phyloP scores from a whole-genome alignment of 495 filamentous ascomycete species.

The Tricharina praecox region DNA sequence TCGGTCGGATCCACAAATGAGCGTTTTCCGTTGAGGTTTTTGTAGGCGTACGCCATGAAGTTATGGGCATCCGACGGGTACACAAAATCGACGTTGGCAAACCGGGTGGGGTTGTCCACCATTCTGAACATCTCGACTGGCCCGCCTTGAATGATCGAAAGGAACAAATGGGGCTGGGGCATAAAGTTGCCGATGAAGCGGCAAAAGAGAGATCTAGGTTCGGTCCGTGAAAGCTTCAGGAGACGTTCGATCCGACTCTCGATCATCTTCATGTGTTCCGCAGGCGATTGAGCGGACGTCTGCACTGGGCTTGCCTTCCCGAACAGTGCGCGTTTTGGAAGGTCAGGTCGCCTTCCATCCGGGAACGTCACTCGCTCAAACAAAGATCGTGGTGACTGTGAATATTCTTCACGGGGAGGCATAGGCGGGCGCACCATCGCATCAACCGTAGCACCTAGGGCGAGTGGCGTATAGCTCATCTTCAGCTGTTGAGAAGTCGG shows the following conservation, averaged over 20 bases:
- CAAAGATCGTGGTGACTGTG: not conserved
- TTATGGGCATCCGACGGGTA: not conserved
- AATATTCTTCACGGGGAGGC: not conserved
- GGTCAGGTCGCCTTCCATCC: not conserved
- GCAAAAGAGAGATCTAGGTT: not conserved
- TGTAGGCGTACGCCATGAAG: not conserved
- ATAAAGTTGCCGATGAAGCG: not conserved
- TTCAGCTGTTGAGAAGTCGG: not conserved
- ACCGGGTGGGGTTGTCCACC: not conserved
- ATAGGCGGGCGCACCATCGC: not conserved
- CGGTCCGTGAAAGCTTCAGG: not conserved
- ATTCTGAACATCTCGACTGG: not conserved
- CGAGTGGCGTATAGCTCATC: not conserved
- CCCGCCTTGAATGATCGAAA: not conserved
- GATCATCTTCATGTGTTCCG: not conserved
- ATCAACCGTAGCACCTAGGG: not conserved
- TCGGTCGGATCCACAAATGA: not conserved
- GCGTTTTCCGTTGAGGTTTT: not conserved
- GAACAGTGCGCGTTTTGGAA: not conserved
- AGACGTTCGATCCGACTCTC: not conserved
- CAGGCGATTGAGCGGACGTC: not conserved
- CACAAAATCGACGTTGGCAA: not conserved
- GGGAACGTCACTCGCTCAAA: slow-evolving; percentile 1
- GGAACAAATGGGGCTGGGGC: not conserved
- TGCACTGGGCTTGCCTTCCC: not conserved